Evolutionary conservation across 1,284 basidiomycete genomes (phyloP).

Genomic region (Sporisorium graminicola): DNA sequence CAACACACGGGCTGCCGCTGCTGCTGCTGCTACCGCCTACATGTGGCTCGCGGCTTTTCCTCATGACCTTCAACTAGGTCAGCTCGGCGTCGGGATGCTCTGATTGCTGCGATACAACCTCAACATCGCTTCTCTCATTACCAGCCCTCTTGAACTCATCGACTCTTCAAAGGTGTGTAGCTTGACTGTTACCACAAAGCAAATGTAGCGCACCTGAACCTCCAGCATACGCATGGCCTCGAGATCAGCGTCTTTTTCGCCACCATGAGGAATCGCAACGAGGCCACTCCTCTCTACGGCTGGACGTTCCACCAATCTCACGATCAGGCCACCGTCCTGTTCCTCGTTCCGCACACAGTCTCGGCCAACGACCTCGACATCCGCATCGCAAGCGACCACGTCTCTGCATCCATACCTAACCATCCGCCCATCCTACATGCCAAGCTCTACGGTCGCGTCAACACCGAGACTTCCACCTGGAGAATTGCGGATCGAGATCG

Average conservation of each 20-base stretch:
- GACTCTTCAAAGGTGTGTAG: neutral
- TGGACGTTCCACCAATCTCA: conserved; percentile 62
- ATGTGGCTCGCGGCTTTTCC: neutral
- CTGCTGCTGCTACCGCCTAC: neutral
- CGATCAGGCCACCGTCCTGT: conserved; percentile 62
- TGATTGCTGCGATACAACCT: neutral
- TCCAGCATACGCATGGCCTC: neutral
- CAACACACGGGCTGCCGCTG: neutral
- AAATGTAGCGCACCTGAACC: conserved; percentile 2
- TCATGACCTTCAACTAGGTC: neutral
- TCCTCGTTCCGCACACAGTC: conserved; percentile 48
- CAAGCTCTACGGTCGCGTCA: conserved; percentile 54
- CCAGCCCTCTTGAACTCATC: neutral
- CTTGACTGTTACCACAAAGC: neutral
- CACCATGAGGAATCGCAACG: conserved; percentile 23
- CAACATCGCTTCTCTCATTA: neutral
- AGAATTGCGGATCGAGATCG: conserved; percentile 52
- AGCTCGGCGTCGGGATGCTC: neutral
- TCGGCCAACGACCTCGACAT: conserved; percentile 49
- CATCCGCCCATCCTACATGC: conserved; percentile 57
- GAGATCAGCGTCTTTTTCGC: neutral
- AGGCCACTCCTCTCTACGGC: conserved; percentile 37
- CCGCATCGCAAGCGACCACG: conserved; percentile 46
- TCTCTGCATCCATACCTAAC: conserved; percentile 46
- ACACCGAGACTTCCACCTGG: conserved; percentile 56